A percentile compares a stretch with the other conserved stretches of the same genome.
Conservation (phyloP, 371 early-diverging fungal genomes). For the Circinella minor region DNA sequence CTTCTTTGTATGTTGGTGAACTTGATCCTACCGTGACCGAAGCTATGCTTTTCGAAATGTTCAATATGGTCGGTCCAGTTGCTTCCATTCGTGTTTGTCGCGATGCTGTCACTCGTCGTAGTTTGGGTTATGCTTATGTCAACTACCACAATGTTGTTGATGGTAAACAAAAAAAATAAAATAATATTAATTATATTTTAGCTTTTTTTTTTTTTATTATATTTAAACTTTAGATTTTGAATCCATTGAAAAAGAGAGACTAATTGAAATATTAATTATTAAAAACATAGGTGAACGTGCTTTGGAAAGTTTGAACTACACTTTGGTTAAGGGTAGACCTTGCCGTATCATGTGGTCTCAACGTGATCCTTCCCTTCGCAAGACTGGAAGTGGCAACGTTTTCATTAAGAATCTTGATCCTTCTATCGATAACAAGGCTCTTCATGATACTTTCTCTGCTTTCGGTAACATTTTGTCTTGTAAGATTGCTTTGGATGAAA, state of each 20-base stretch:
- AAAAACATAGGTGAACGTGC: conserved; percentile 81
- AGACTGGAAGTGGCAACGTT: conserved; percentile 95
- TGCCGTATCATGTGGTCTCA: conserved; percentile 99
- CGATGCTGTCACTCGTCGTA: conserved; percentile 96
- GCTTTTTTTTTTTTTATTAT: not conserved
- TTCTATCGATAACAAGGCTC: conserved; percentile 96
- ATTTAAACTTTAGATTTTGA: too few species aligned
- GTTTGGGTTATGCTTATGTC: conserved; percentile 98
- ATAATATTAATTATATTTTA: conserved; percentile 5
- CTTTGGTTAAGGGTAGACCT: conserved; percentile 89
- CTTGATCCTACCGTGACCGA: conserved; percentile 95
- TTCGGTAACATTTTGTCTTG: conserved; percentile 98
- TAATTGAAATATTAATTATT: too few species aligned
- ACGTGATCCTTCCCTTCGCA: conserved; percentile 96
- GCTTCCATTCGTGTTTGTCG: conserved; percentile 98
- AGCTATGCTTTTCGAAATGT: conserved; percentile 96
- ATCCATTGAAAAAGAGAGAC: too few species aligned
- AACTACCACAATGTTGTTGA: conserved; percentile 88
- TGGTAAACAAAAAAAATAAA: conserved; percentile 59
- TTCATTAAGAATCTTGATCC: conserved; percentile 99
- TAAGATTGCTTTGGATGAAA: conserved; percentile 94
- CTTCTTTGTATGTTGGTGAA: conserved; percentile 89
- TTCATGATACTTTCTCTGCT: conserved; percentile 99
- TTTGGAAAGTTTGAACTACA: conserved; percentile 94
- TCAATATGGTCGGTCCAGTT: conserved; percentile 95